Evolutionary conservation across 2,329 filamentous ascomycete species (phyloP), one percentile per base, ranked within the genome.

Genomic region (Pseudocercospora pini-densiflorae): DNA sequence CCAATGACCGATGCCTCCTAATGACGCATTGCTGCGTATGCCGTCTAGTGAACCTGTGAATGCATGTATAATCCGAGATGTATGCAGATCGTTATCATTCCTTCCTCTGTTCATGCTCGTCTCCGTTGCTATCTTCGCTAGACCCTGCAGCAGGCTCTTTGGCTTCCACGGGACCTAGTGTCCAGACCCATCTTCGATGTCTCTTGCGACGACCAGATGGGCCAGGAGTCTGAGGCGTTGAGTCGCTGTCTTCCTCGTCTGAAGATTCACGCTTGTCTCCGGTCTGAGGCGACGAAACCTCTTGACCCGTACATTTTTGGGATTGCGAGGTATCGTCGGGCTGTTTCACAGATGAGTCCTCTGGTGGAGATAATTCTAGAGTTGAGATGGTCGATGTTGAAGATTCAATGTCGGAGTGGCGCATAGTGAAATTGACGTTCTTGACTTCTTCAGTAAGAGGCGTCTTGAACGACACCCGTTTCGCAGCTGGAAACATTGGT

Each of bases 401-500:
- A 57, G 81, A 79, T 7, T 81, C 77, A 10, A 89, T 77, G 73
- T 89, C 87, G 0, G 84, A 85, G 69, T 88, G 86, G 43, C 83
- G 83, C 61, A 84, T 77, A 5, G 83, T 85, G 76, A 87, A 89
- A 64, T 79, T 82, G 47, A 82, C 80, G 2, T 82, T 89, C 68
- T 80, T 81, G 71, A 89, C 87, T 64, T 88, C 86, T 73, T 89
- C 87, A 54, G 86, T 86, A 27, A 89, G 75, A 19, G 85, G 83
- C 12, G 79, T 79, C 21, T 83, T 81, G 73, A 88, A 89, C 27
- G 81, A 83, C 12, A 89, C 87, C 68, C 80, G 82, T 78, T 89
- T 89, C 71, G 83, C 79, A 1, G 84, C 80, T 3, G 86, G 86
- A 72, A 88, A 88, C 76, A 80, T 77, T 66, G 79, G 79, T 72